Evolutionary conservation across 106 monocot genomes (phyloP).

Genomic region (Triglochin maritima): DNA sequence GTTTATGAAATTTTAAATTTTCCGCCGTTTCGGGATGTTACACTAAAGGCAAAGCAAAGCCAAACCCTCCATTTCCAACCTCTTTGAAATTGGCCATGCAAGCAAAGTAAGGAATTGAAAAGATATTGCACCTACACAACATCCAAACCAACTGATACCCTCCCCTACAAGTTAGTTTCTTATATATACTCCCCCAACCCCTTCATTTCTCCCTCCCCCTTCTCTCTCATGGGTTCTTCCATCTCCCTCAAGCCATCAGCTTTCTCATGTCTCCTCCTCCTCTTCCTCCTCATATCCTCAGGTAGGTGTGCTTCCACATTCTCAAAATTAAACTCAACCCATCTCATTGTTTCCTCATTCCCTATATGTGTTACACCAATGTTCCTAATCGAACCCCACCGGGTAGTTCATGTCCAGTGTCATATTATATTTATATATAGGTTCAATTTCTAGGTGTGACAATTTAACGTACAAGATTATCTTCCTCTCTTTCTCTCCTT

Average conservation of each 20-base stretch:
- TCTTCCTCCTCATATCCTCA: constrained; percentile 9
- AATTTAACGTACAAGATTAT: too few relatives aligned
- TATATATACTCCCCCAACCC: not conserved
- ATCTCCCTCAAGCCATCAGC: constrained; percentile 3
- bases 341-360: too few relatives aligned
- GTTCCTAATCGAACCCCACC: not conserved
- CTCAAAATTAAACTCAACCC: not conserved
- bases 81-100: not conserved
- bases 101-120: constrained; percentile 24
- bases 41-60: constrained; percentile 2
- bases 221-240: constrained; percentile 8
- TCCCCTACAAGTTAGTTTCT: not conserved
- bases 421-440: not conserved
- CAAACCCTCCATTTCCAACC: constrained; percentile 10
- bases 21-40: too few relatives aligned
- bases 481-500: too few relatives aligned
- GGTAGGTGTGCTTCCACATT: not conserved
- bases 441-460: too few relatives aligned
- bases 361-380: not conserved
- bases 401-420: not conserved
- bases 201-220: not conserved
- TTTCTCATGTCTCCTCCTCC: not conserved
- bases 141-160: not conserved
- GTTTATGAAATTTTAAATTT: too few relatives aligned
- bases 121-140: not conserved